Evolutionary conservation across 352 stramenopile species (phyloP).

Genomic region (Globisporangium acanthophoron): DNA sequence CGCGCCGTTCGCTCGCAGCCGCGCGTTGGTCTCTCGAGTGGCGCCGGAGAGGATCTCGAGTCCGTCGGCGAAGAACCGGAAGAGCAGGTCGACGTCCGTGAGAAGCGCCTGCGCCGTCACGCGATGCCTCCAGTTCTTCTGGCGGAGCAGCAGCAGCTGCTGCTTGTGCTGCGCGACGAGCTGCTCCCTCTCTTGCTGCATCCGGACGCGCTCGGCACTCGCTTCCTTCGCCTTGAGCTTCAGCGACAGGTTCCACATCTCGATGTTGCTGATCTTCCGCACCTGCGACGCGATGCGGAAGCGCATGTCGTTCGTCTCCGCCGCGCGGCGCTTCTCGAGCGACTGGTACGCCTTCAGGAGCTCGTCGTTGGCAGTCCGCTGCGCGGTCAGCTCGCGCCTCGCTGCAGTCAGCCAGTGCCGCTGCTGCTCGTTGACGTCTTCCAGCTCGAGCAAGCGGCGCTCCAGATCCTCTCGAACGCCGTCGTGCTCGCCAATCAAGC

Average conservation of each 20-base stretch:
- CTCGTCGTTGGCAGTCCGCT: constrained; percentile 68
- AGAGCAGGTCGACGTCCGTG: constrained; percentile 58
- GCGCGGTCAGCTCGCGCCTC: constrained; percentile 54
- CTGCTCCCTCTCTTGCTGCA: constrained; percentile 33
- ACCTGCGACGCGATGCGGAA: constrained; percentile 67
- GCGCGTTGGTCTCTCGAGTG: constrained; percentile 37
- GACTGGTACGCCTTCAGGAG: constrained; percentile 54
- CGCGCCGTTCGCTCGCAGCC: constrained; percentile 47
- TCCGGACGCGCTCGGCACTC: constrained; percentile 39
- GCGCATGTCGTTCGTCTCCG: constrained; percentile 75
- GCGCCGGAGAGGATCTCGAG: constrained; percentile 48
- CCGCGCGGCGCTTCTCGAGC: constrained; percentile 62
- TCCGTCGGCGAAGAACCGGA: constrained; percentile 63
- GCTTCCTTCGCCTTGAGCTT: constrained; percentile 65
- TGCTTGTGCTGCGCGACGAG: constrained; percentile 54
- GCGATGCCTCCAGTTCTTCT: constrained; percentile 71
- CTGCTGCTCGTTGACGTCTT: constrained; percentile 37
- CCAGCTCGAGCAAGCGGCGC: constrained; percentile 19
- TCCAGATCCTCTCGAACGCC: constrained; percentile 36
- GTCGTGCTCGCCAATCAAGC: constrained; percentile 39
- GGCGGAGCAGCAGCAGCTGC: constrained; percentile 50
- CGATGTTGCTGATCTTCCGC: constrained; percentile 61
- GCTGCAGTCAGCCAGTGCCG: constrained; percentile 66
- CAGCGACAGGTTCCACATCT: constrained; percentile 80
- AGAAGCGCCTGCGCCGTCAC: constrained; percentile 59